Percentiles rank a stretch among this genome's conserved stretches.
Evolutionary conservation across 2,329 filamentous ascomycete genomes (phyloP).

Genomic region (Arthroderma uncinatum): DNA sequence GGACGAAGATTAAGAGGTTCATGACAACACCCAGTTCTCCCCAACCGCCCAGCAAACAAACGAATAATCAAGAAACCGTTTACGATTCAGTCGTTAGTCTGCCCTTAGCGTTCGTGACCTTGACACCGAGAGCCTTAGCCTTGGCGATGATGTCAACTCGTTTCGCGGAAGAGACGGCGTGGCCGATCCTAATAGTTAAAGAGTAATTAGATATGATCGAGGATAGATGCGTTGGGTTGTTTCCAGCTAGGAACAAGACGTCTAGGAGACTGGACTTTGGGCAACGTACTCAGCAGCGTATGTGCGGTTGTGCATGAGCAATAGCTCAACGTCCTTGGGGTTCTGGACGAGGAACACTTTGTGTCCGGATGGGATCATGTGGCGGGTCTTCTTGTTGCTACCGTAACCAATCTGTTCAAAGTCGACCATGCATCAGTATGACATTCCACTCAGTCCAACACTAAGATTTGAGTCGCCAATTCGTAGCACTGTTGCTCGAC

Average conservation of each 20-base stretch:
- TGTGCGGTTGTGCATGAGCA: conserved; percentile 99
- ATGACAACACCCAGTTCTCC: conserved; percentile 12
- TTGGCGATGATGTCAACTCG: conserved; percentile 94
- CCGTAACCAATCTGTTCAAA: conserved; percentile 80
- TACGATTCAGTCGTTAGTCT: conserved; percentile 83
- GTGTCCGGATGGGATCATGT: conserved; percentile 98
- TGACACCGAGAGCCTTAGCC: conserved; percentile 96
- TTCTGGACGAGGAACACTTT: conserved; percentile 99
- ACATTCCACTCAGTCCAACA: background rate
- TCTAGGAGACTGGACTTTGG: background rate
- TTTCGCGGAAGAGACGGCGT: conserved; percentile 97
- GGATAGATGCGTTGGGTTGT: too few relatives aligned
- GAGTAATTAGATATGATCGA: conserved; percentile 24
- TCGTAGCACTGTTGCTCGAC: background rate
- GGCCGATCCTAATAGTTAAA: conserved; percentile 61
- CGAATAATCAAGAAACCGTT: conserved; percentile 9
- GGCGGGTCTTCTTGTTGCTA: conserved; percentile 98
- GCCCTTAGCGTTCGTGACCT: conserved; percentile 99
- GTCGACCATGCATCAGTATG: conserved; percentile 1
- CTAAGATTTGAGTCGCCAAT: background rate
- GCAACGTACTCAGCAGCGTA: conserved; percentile 89
- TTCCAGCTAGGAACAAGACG: too few relatives aligned
- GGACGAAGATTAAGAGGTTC: conserved; percentile 8
- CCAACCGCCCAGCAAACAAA: conserved; percentile 9
- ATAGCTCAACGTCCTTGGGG: conserved; percentile 85